Evolutionary conservation across 768 basidiomycete species (phyloP), one percentile per base, ranked within the genome.

Genomic region (Suillus sp.): DNA sequence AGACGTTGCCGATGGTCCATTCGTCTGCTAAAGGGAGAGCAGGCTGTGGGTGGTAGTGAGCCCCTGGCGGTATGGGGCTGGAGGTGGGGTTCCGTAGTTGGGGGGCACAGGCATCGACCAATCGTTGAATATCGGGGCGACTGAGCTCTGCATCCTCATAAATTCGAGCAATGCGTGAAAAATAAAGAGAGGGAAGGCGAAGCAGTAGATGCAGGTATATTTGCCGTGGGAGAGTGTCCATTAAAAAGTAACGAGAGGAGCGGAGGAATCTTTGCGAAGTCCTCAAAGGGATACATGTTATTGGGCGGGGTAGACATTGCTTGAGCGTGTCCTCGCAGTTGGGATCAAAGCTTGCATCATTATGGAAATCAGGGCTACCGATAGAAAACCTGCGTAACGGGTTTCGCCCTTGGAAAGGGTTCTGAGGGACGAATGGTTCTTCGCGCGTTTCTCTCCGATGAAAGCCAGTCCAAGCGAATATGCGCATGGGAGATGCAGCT

Each of bases 141-240:
- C 90, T 90, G 58, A 93, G 83, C 60, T 93, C 87, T 2, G 91
- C 91, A 62, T 91, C 90, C 67, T 89, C 84, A 66, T 92, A 92
- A 32, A 93, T 84, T 55, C 85, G 82, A 3, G 89, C 84, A 27
- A 93, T 92, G 3, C 92, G 86, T 3, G 87, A 84, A 74, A 92
- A 93, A 70, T 93, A 93, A 68, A 92, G 78, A 0, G 88, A 83
- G 2, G 92, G 92, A n/a, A 93, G 81, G 18, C 86, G 83, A 20
- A 93, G 80, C 9, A 93, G 83, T 32, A 77, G 48, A 53, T 77
- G 73, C 50, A 83, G 72, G 67, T 84, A 85, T 0, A 74, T 32
- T 65, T 82, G 80, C 27, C 82, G 75, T 0, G 81, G 78, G 18
- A 84, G 45, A 1, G 75, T 78, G 47, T 80, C 79, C n/a, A 71